Base-by-base conservation (phyloP, 139 green algal species). In the Mychonastes homosphaera region DNA sequence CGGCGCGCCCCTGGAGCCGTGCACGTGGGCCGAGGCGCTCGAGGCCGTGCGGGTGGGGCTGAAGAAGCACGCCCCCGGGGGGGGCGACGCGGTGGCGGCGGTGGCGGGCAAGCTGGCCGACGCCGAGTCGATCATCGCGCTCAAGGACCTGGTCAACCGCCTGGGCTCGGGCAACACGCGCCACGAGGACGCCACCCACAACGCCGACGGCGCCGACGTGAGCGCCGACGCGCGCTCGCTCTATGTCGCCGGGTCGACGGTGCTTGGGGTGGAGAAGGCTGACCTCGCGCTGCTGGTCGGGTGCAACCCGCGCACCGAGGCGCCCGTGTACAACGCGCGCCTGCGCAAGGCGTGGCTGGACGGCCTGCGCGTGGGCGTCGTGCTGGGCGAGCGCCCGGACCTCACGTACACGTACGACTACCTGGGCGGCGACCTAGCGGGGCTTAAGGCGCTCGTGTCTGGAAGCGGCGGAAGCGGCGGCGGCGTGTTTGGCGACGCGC, bases 301-400 rank as follows among this genome's bases (percentile, higher is more conserved):
- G 34, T 87, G 77, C 58, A 96, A 99, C 75, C 87, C 86, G 13
- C 78, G 92, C n/a, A 39, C 75, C 27, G 92, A 99, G 77, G 81
- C 79, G 15, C 91, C 92, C 2, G 90, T 99, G 34, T 87, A 95
- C 64, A 99, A 99, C 71, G 83, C 84, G 2, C 75, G 90, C 38
- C 61, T 97, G 24, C 75, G 90, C 33, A 89, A 90, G 61, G 75
- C 69, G 24, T 65, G 63, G 34, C 43, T 84, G 38, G 70, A 83
- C 41, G 79, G 82, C 13, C 53, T 67, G 15, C 57, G 64, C 49
- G 63, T 83, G 24, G 12, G 67, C 19, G 58, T 15, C 7, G 52
- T 79, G n/a, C 58, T 98, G 5, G 91, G 91, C 23, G 65, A 78
- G 45, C 15, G 65, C 8, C 69, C 84, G 21, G 89, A 99, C 74